Conservation (phyloP, 2,329 filamentous ascomycete species). For the Talaromyces sp. region DNA sequence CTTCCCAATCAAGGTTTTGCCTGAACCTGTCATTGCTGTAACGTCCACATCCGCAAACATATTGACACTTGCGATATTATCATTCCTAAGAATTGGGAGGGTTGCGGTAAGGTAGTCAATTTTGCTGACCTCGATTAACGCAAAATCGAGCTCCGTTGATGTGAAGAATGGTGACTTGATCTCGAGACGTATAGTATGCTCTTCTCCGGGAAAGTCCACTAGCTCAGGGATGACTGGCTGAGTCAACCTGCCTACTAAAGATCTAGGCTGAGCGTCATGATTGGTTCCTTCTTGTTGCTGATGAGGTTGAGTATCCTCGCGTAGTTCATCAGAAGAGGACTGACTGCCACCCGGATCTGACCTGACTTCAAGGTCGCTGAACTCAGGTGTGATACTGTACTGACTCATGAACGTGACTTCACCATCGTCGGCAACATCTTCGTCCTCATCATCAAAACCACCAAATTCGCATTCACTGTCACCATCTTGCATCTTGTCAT, state of each 20-base stretch:
- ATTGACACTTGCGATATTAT: no score
- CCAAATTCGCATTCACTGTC: neutral
- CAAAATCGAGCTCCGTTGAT: neutral
- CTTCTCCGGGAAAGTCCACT: neutral
- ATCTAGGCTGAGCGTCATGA: no score
- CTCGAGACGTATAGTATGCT: neutral
- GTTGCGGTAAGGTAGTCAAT: neutral
- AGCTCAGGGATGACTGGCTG: no score
- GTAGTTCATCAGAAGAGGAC: neutral
- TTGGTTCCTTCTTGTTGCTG: no score
- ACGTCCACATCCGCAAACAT: neutral
- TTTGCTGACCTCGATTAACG: neutral
- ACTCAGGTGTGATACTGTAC: neutral
- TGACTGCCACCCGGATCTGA: neutral
- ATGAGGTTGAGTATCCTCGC: no score
- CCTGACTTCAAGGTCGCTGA: neutral
- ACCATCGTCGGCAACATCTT: neutral
- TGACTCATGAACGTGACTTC: neutral
- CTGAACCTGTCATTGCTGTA: neutral
- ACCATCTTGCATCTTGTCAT: neutral
- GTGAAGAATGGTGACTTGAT: neutral
- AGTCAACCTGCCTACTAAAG: no score
- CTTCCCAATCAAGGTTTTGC: neutral
- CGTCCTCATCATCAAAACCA: neutral
- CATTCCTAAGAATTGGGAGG: neutral